phyloP scores from a whole-genome alignment of 163 green algal species.

The Scenedesmus sp. region DNA sequence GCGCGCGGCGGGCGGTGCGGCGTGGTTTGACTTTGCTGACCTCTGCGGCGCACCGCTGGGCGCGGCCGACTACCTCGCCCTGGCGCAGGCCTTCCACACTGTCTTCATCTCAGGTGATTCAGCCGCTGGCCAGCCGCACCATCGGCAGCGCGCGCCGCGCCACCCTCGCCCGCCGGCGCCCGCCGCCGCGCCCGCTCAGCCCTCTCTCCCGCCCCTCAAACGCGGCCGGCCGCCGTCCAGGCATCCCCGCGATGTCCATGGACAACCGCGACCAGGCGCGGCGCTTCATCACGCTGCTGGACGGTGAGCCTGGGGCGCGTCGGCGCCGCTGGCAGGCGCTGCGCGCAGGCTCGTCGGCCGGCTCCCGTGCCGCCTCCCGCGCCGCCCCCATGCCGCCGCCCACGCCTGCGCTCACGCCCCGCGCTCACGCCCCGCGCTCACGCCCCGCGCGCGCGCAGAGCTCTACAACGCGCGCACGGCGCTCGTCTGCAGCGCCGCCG shows the following conservation, averaged over 20 bases:
- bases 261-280: conserved; percentile 71
- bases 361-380: too few relatives aligned
- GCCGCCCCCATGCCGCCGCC: too few relatives aligned
- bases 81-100: conserved; percentile 68
- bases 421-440: too few relatives aligned
- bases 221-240: conserved; percentile 13
- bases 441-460: too few relatives aligned
- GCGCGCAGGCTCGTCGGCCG: too few relatives aligned
- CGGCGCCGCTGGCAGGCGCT: background rate
- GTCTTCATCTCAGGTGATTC: conserved; percentile 60
- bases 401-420: too few relatives aligned
- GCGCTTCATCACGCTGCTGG: conserved; percentile 85
- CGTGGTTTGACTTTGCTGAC: conserved; percentile 65
- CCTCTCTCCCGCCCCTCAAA: too few relatives aligned
- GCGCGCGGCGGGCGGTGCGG: conserved; percentile 46
- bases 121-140: background rate
- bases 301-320: conserved; percentile 81
- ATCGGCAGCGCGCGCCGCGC: too few relatives aligned
- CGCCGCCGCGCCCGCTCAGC: too few relatives aligned
- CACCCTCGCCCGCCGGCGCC: too few relatives aligned
- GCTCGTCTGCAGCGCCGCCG: conserved; percentile 70
- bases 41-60: conserved; percentile 62
- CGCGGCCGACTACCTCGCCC: conserved; percentile 71
- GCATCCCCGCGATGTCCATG: conserved; percentile 41
- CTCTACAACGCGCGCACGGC: conserved; percentile 46